Base-by-base conservation (phyloP, 2,329 filamentous ascomycete species). In the Helotiales sp. region DNA sequence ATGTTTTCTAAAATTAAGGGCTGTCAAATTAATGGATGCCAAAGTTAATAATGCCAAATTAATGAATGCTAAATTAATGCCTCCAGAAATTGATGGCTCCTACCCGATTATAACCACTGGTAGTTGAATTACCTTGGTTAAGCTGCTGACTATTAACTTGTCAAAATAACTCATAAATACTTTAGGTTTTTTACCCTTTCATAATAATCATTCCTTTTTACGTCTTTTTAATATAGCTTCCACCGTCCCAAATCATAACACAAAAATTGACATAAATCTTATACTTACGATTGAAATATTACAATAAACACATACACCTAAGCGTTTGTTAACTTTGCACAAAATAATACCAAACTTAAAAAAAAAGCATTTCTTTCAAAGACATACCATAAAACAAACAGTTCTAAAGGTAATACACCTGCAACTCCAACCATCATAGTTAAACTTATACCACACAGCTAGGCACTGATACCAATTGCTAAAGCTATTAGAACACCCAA, bases 321-420 rank as follows among this genome's bases (percentile, higher is more conserved):
- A 59, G 57, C 57, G 34, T 34, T 45, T 20, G n/a, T 59, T 45
- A 59, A 6, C 57, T 24, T 40, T 20, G 2, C 57, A 45, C 43
- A 24, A 49, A 15, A 43, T 50, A 2, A 34, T 24, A 61, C 59
- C 40, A 50, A 61, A 24, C 40, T 50, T 24, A 6, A 61, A 61
- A 43, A 61, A 37, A 61, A 17, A 34, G 37, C 32, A 59, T 59
- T 17, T 59, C 34, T n/a, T 43, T 43, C 20, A 24, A 17, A 61
- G 20, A 61, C 58, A 15, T 28, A 17, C 20, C 5, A 8, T 59
- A 6, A 6, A 26, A 37, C 34, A 15, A 43, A 43, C 11, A 2
- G 22, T 20, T 43, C 17, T 43, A 43, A 59, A 2, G 11, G 20
- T 26, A 37, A 26, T 7, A 43, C 34, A 49, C n/a, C 20, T 37